Evolutionary conservation across 495 filamentous ascomycete species (phyloP), one percentile per base, ranked within the genome.

Genomic region (Talaromyces trachyspermus): DNA sequence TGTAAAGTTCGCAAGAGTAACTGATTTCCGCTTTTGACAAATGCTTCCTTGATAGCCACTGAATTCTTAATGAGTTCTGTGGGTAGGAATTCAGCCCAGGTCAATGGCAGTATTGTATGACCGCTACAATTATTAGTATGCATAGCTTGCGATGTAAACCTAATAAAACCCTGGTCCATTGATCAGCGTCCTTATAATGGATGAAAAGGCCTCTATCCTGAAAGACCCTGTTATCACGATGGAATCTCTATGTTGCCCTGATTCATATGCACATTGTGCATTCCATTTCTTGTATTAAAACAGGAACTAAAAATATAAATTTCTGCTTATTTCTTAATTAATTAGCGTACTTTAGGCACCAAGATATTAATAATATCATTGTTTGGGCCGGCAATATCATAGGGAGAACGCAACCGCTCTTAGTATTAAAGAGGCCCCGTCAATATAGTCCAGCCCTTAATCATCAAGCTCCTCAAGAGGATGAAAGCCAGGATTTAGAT

Each of bases 181-280:
- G 55, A 20, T 48, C 55, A 40, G 50, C 43, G 25, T 56, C 49
- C n/a, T 46, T 22, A 20, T 55, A 61, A 32, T 58, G 44, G 24
- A 69, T 41, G 8, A 69, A 17, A 37, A 69, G 51, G 29, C 50
- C 62, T 23, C 65, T 63, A 50, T 69, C 65, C 46, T 65, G 62
- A 23, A 61, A 1, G n/a, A 54, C 51, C 19, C 65, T 60, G 49
- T 66, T 64, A 41, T 69, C 63, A 5, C 20, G 5, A 1, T 32
- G n/a, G 23, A 46, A 66, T 30, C 10, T 33, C 19, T 33, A 50
- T 29, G 37, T 58, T 66, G 47, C 65, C 65, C 43, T 69, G 65
- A 42, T 69, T 66, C 65, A 66, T 65, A 50, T 69, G 65, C 9
- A 66, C 41, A 47, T 69, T 54, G 51, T 66, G 65, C 22, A 69